Percentiles rank a stretch among this genome's conserved stretches.
phyloP scores from a whole-genome alignment of 1,139 yeast genomes.

The Hyphopichia khmerensis region DNA sequence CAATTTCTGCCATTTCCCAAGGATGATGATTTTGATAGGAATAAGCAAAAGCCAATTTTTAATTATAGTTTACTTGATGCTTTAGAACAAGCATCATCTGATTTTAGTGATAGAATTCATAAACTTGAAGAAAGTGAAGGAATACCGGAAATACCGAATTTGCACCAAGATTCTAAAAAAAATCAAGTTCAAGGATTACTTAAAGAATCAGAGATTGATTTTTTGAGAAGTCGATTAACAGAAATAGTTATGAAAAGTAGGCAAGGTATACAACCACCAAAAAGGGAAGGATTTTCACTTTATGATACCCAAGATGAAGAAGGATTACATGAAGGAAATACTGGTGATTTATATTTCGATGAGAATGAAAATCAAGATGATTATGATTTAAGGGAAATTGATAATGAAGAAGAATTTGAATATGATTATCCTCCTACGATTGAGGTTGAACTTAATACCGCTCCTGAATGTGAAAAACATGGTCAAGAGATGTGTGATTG shows the following conservation, averaged over 20 bases:
- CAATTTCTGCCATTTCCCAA: conserved; percentile 32
- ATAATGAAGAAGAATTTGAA: conserved; percentile 20
- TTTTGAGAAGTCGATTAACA: conserved; percentile 28
- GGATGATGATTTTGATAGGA: conserved; percentile 11
- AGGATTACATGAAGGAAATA: conserved; percentile 35
- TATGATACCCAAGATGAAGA: conserved; percentile 45
- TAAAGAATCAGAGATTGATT: conserved; percentile 33
- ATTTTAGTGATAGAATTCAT: conserved; percentile 5
- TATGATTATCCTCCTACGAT: conserved; percentile 31
- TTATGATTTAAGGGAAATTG: conserved; percentile 40
- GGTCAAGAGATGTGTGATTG: conserved; percentile 33
- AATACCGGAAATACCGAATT: conserved; percentile 1
- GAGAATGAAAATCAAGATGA: conserved; percentile 27
- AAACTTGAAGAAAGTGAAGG: conserved; percentile 4
- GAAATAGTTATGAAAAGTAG: conserved; percentile 7
- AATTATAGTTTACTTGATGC: conserved; percentile 33
- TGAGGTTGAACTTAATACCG: conserved; percentile 41
- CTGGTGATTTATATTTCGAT: conserved; percentile 18
- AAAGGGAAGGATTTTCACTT: conserved; percentile 32
- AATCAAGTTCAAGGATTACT: conserved; percentile 12
- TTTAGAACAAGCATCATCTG: conserved; percentile 18
- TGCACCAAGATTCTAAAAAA: conserved; percentile 1
- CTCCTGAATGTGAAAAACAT: conserved; percentile 32
- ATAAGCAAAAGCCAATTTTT: conserved; percentile 22
- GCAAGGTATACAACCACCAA: background rate